Evolutionary conservation across 2,329 filamentous ascomycete genomes (phyloP), one percentile per base, ranked within the genome.

Genomic region (Diplodia corticola): DNA sequence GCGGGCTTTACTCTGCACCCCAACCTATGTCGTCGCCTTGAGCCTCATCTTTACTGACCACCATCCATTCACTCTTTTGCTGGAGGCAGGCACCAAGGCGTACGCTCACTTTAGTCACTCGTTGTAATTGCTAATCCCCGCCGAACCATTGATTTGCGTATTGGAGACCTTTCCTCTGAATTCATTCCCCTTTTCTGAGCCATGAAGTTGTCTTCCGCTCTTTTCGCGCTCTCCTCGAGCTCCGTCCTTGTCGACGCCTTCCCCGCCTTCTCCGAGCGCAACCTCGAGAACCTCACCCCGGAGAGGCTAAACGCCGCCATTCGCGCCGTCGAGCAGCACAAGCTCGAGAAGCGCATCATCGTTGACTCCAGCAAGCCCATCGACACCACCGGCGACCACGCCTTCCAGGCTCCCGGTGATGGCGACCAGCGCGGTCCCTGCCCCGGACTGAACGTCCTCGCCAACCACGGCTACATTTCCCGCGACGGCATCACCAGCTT

Each of bases 391-490:
- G 65, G 65, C 20, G 59, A 67, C 10, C 65, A 67, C 49, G 65
- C 65, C 15, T 67, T 67, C 35, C 37, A 26, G 35, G 57, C 65
- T n/a, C 65, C 65, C n/a, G 59, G 60, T 37, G 65, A 49, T 2
- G 44, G 44, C 15, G 64, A 66, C 44, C 64, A 73, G 65, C 71
- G 72, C 33, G 69, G 69, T 3, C 76, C 76, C 10, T 78, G 76
- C 63, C 76, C 76, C 2, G 73, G 69, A 1, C 68, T 78, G 26
- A 78, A 78, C 57, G 67, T 72, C 10, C 70, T 77, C 13, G 76
- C 76, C 22, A 78, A 78, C 65, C 73, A 77, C 59, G 70, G 68
- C 48, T 67, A 78, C 68, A 67, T 79, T 13, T 73, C 76, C 9
- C 74, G 69, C 55, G 46, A 66, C 17, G 64, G 64, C 54, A 55